Evolutionary conservation across 306 rosid species (phyloP).

Genomic region (Castanopsis chinensis): DNA sequence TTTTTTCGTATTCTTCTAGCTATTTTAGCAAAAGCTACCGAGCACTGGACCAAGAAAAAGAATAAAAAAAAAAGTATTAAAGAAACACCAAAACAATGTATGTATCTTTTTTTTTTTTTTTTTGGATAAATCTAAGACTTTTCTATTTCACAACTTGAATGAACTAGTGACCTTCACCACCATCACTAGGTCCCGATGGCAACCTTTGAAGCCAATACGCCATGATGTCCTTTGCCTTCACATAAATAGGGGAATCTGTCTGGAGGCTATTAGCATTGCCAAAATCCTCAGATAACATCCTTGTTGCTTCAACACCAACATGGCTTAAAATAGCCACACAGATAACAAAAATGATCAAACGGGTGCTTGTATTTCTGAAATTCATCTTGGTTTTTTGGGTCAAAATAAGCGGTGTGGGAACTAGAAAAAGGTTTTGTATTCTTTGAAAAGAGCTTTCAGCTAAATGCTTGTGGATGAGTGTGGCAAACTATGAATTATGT

Average conservation of each 20-base stretch:
- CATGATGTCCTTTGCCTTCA: slow-evolving; percentile 20
- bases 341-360: slow-evolving; percentile 10
- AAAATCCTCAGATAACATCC: slow-evolving; percentile 33
- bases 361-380: slow-evolving; percentile 10
- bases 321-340: slow-evolving; percentile 9
- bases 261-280: slow-evolving; percentile 20
- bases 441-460: neutral
- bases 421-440: too few relatives aligned
- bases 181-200: slow-evolving; percentile 34
- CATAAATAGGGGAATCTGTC: slow-evolving; percentile 15
- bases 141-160: neutral
- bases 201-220: slow-evolving; percentile 30
- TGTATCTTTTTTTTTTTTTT: too few relatives aligned
- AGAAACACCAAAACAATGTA: too few relatives aligned
- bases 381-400: slow-evolving; percentile 14
- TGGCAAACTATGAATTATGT: too few relatives aligned
- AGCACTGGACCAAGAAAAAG: too few relatives aligned
- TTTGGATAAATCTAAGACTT: neutral
- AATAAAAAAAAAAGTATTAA: too few relatives aligned
- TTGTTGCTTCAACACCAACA: slow-evolving; percentile 19
- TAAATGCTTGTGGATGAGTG: neutral
- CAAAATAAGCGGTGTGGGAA: too few relatives aligned
- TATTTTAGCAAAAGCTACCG: too few relatives aligned
- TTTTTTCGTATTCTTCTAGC: too few relatives aligned
- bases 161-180: slow-evolving; percentile 32